Evolutionary conservation across 78 protist species (phyloP), one percentile per base, ranked within the genome.

Genomic region (Carpediemonas membranifera): DNA sequence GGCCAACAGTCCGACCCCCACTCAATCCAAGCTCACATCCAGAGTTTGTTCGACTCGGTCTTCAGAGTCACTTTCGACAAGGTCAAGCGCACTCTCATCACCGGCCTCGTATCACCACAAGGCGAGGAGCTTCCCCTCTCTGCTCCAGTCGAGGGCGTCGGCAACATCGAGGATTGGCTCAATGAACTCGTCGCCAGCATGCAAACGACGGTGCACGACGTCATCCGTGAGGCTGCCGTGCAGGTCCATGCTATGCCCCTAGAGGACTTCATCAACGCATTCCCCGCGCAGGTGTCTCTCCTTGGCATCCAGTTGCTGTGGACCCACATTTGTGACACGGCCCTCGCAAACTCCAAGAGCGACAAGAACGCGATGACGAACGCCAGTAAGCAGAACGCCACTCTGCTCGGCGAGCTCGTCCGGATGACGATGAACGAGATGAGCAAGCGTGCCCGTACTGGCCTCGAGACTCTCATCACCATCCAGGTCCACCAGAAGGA

Each of bases 401-500:
- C 0, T 31, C 13, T 77, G n/a, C 73, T 84, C 56, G 39, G 21
- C 33, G 56, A 52, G 19, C 59, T 89, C 36, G 60, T 81, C n/a
- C 57, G 16, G n/a, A 37, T 76, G 44, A 78, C 83, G 16, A 68
- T 66, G 37, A 56, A 39, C 18, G 59, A 59, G 24, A 14, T 59
- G 18, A 25, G 59, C 41, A 1, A n/a, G 15, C 28, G 53, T 27
- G 60, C 71, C 58, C 69, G 93, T 47, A 65, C 69, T 67, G 79
- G 82, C 50, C n/a, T 85, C 27, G 94, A 89, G 59, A 85, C 90
- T 21, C 64, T 83, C 41, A 69, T 89, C 61, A 81, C 88, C n/a
- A 76, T 89, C 41, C 86, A 83, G 28, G 90, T 86, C 41, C 94
- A 90, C 62, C 91, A 90, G 65, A 64, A 75, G 28, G 90, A 88